phyloP scores from a whole-genome alignment of 257 asterid species.

The Primulina eburnea region DNA sequence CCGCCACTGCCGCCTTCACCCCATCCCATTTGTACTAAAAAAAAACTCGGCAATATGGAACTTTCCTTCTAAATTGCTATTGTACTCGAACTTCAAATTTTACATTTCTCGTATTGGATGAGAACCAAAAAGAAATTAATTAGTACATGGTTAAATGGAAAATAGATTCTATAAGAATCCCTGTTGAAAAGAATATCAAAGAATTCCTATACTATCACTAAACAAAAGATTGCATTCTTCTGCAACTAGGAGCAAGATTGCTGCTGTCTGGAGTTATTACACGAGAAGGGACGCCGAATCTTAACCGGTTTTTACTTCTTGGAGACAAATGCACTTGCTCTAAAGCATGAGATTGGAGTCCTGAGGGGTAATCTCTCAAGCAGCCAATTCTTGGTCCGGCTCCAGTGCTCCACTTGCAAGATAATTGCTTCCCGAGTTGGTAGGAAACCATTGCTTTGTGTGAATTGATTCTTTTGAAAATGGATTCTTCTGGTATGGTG shows the following conservation, averaged over 20 bases:
- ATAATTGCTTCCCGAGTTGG: constrained; percentile 67
- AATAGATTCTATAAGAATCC: no score
- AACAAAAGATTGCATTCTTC: not conserved
- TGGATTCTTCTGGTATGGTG: constrained; percentile 45
- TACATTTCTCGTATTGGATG: no score
- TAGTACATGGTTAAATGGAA: no score
- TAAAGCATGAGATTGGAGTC: constrained; percentile 68
- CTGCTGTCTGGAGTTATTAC: constrained; percentile 43
- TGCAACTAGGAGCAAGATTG: constrained; percentile 34
- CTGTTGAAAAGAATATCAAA: no score
- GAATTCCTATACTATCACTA: no score
- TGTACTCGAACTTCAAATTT: no score
- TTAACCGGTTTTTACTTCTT: constrained; percentile 43
- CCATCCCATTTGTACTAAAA: no score
- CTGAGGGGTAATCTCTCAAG: constrained; percentile 73
- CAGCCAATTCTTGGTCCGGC: constrained; percentile 91
- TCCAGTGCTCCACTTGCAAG: constrained; percentile 89
- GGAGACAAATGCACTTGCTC: constrained; percentile 73
- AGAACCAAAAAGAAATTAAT: no score
- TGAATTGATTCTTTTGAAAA: constrained; percentile 56
- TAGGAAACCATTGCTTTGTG: constrained; percentile 58
- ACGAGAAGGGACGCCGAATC: constrained; percentile 36
- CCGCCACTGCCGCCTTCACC: no score
- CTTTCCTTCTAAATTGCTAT: no score
- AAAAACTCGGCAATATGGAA: no score